Conservation (phyloP, 2,329 filamentous ascomycete species). For the Fulvia fulva region DNA sequence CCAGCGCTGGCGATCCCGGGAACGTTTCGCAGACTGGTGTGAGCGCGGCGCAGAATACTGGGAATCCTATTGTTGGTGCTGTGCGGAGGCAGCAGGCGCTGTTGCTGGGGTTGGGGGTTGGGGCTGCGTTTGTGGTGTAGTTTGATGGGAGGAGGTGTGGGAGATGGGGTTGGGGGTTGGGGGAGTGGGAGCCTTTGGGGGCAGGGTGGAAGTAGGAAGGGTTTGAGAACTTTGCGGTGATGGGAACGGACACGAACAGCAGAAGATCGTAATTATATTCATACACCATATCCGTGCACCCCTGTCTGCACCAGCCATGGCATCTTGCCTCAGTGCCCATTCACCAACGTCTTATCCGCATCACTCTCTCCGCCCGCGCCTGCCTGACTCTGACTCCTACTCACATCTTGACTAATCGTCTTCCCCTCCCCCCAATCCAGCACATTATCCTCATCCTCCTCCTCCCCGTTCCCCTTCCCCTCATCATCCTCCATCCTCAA, state of each 20-base stretch:
- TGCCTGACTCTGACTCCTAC: constrained; percentile 12
- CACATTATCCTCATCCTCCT: constrained; percentile 18
- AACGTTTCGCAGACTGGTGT: constrained; percentile 3
- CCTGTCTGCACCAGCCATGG: not conserved
- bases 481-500: constrained; percentile 31
- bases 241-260: too few relatives aligned
- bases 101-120: constrained; percentile 9
- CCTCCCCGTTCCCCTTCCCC: constrained; percentile 20
- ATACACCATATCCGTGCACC: not conserved
- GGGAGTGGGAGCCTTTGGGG: not conserved
- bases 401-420: constrained; percentile 8
- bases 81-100: constrained; percentile 3
- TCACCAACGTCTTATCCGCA: constrained; percentile 2
- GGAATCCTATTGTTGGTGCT: not conserved
- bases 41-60: constrained; percentile 4
- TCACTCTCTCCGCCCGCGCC: constrained; percentile 1
- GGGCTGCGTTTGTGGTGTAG: not conserved
- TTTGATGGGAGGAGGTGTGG: not conserved
- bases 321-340: constrained; percentile 1
- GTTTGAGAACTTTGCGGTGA: not conserved
- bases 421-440: constrained; percentile 22
- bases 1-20: not conserved
- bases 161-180: not conserved
- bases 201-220: not conserved
- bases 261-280: not conserved